Evolutionary conservation across 176 grass and related monocot species (phyloP), one percentile per base, ranked within the genome.

Genomic region (Typha latifolia): DNA sequence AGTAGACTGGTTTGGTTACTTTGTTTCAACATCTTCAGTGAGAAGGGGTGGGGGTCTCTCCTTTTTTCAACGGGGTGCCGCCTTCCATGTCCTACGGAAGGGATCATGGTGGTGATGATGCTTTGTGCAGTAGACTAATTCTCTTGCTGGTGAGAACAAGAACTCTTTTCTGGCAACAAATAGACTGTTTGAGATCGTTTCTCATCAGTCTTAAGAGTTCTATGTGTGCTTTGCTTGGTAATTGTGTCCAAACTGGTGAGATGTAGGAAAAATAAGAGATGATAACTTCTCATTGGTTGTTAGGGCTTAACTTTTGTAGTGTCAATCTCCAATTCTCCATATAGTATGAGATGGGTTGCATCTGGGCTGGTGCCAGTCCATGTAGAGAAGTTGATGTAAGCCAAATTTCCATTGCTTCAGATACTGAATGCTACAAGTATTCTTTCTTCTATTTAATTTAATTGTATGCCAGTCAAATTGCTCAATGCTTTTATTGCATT

Each of bases 1-100:
- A 68, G 71, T 86, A 82, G 79, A 18, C 20, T 59, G 53, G 53
- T 6, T 59, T 59, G 16, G 53, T 22, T 59, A 19, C 20, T 16
- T 59, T 21, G 18, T 12, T 59, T 59, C 16, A 21, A 8, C 20
- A 9, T 59, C 20, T 21, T 59, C 53, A 21, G 37, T 43, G 37
- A 10, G n/a, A 21, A 59, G 16, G 53, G n/a, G 14, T 59, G 9
- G n/a, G 53, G 16, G 16, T 59, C 8, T 59, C 20, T 9, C 16
- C 53, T 59, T 59, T 59, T 59, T n/a, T 59, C 53, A 2, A 59
- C 53, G n/a, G 53, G 53, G n/a, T 57, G 6, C n/a, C 8, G 37
- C 37, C 37, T 43, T 43, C 37, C 37, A 43, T 43, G 37, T 9
- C 37, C 5, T 10, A 43, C 5, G 37, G 53, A 21, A 59, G n/a